These are phyloP conservation scores for Begonia loranthoides DNA, from an alignment of 306 rosid genomes.

Conservation along the genomic window DNA sequence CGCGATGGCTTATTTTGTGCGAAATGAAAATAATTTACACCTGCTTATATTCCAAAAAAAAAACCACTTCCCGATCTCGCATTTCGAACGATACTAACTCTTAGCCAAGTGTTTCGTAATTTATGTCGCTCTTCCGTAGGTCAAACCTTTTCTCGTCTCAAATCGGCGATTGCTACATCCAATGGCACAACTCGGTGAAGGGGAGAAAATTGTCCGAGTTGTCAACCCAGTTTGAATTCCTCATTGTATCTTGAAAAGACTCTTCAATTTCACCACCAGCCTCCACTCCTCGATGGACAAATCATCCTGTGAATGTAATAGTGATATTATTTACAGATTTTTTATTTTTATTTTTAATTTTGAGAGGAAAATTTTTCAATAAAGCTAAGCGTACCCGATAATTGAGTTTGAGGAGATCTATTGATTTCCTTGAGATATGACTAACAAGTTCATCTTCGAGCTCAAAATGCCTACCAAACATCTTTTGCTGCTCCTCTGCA, in stretches of 20 bases:
- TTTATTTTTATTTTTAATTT: too few species aligned
- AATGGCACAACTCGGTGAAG: not conserved
- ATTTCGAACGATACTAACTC: not conserved
- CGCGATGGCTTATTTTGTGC: not conserved
- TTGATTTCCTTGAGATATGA: conserved; percentile 74
- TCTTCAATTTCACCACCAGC: conserved; percentile 72
- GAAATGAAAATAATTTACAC: not conserved
- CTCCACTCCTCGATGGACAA: conserved; percentile 65
- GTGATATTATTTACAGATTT: too few species aligned
- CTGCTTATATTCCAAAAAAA: not conserved
- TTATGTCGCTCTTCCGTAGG: not conserved
- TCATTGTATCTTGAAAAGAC: conserved; percentile 64
- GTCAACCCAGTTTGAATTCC: not conserved
- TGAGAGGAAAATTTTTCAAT: not conserved
- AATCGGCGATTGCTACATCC: not conserved
- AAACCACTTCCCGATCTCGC: not conserved
- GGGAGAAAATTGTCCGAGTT: not conserved
- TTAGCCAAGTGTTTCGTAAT: too few species aligned
- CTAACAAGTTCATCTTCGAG: conserved; percentile 88
- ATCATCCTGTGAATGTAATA: conserved; percentile 41
- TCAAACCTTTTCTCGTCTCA: not conserved
- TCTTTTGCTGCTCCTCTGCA: conserved; percentile 93
- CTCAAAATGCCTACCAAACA: conserved; percentile 95
- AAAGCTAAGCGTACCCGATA: conserved; percentile 67
- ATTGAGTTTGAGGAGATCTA: conserved; percentile 66